Conservation (phyloP, 2,329 filamentous ascomycete species). For the Ophiostoma ips region DNA sequence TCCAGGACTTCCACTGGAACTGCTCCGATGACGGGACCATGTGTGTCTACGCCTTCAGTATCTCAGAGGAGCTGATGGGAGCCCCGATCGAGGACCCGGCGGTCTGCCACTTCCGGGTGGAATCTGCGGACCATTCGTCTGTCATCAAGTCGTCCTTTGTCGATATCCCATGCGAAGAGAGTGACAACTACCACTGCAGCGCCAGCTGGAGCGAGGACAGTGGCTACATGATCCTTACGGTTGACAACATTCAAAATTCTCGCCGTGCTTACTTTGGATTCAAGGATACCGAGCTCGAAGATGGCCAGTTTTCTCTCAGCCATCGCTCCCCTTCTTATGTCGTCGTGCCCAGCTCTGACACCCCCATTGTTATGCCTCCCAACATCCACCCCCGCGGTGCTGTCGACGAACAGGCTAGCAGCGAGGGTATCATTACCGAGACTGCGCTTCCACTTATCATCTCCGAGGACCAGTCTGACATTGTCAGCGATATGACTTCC, state of each 20-base stretch:
- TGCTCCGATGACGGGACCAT: conserved; percentile 9
- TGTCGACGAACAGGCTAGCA: background rate
- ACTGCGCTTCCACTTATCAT: background rate
- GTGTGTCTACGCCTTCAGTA: conserved; percentile 13
- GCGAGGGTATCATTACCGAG: background rate
- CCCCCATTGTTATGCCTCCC: conserved; percentile 1
- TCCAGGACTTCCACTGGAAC: conserved; percentile 11
- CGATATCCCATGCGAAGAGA: conserved; percentile 9
- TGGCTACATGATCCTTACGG: conserved; percentile 14
- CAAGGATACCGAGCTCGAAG: conserved; percentile 9
- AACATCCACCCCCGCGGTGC: background rate
- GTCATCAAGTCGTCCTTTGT: conserved; percentile 6
- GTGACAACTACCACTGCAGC: conserved; percentile 11
- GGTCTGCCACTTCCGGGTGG: conserved; percentile 9
- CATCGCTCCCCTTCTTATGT: conserved; percentile 6
- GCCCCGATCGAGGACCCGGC: background rate
- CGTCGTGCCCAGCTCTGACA: background rate
- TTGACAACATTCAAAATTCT: conserved; percentile 10
- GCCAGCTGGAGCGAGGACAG: conserved; percentile 12
- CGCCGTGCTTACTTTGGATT: conserved; percentile 16
- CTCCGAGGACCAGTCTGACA: background rate
- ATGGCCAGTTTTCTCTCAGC: background rate
- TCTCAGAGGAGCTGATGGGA: conserved; percentile 4
- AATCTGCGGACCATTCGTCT: background rate
- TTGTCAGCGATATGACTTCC: background rate